Percentiles rank a stretch among this genome's conserved stretches.
phyloP scores from a whole-genome alignment of 2,329 filamentous ascomycete species.

The Trematosphaeria pertusa region DNA sequence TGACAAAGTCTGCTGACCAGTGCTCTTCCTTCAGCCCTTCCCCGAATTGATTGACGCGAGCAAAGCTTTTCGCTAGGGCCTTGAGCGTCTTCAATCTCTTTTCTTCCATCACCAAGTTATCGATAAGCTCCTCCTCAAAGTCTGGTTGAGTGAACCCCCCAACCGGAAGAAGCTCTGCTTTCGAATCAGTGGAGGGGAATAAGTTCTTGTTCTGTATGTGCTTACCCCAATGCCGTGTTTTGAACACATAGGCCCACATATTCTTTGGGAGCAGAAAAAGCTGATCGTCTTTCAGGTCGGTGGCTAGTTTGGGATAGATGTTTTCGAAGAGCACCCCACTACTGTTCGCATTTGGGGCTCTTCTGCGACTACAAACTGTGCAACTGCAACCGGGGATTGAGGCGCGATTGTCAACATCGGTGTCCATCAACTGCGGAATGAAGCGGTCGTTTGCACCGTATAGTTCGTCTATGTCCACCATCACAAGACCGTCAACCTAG shows the following conservation, averaged over 20 bases:
- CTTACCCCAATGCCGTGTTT: constrained; percentile 17
- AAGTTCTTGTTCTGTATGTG: too few relatives aligned
- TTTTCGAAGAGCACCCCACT: not conserved
- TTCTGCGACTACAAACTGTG: not conserved
- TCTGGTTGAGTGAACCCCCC: constrained; percentile 26
- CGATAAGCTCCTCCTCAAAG: constrained; percentile 38
- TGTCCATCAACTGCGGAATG: not conserved
- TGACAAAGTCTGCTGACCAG: constrained; percentile 58
- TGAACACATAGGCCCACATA: constrained; percentile 12
- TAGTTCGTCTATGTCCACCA: constrained; percentile 14
- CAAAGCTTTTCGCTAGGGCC: constrained; percentile 35
- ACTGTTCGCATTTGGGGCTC: not conserved
- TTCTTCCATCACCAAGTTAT: constrained; percentile 39
- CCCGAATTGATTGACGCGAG: constrained; percentile 17
- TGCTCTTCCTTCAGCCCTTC: constrained; percentile 6
- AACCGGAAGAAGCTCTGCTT: constrained; percentile 26
- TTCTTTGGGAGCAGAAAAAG: constrained; percentile 8
- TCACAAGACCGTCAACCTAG: constrained; percentile 12
- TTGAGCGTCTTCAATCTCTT: constrained; percentile 31
- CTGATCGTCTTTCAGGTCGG: constrained; percentile 3
- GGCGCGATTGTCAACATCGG: not conserved
- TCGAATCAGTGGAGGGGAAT: too few relatives aligned
- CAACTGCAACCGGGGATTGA: constrained; percentile 8
- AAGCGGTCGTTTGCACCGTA: not conserved
- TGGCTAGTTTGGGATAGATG: not conserved